Conservation (phyloP, 441 rosid species). For the Brassica balearica region DNA sequence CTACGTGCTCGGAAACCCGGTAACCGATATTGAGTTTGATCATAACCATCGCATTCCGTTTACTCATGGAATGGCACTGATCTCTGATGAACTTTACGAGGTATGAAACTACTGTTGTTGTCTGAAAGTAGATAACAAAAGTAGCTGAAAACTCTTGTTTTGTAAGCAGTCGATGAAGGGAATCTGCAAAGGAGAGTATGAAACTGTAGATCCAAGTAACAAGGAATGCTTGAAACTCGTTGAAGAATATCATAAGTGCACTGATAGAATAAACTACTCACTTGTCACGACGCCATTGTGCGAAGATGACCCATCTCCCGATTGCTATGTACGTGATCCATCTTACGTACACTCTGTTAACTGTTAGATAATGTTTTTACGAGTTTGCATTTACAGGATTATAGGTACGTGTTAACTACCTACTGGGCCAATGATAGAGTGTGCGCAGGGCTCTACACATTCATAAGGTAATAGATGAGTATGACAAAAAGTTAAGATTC, state of each 20-base stretch:
- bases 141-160: constrained; percentile 3
- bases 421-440: constrained; percentile 61
- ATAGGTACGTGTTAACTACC: constrained; percentile 44
- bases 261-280: constrained; percentile 12
- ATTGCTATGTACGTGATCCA: constrained; percentile 36
- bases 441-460: constrained; percentile 58
- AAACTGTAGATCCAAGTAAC: constrained; percentile 43
- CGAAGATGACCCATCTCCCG: constrained; percentile 25
- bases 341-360: constrained; percentile 5
- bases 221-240: constrained; percentile 49
- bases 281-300: not conserved
- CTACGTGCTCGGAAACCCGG: constrained; percentile 58
- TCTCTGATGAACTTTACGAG: constrained; percentile 62
- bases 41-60: constrained; percentile 44
- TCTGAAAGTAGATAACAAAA: constrained; percentile 4
- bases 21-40: constrained; percentile 36
- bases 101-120: constrained; percentile 27
- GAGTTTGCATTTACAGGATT: constrained; percentile 44
- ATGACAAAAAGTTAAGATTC: not conserved
- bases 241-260: constrained; percentile 45
- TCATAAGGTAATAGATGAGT: constrained; percentile 18
- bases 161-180: constrained; percentile 52
- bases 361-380: not conserved
- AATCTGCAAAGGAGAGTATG: constrained; percentile 50
- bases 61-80: constrained; percentile 64